Evolutionary conservation across 192 early-diverging fungal genomes (phyloP).

Genomic region (Linnemannia schmuckeri): DNA sequence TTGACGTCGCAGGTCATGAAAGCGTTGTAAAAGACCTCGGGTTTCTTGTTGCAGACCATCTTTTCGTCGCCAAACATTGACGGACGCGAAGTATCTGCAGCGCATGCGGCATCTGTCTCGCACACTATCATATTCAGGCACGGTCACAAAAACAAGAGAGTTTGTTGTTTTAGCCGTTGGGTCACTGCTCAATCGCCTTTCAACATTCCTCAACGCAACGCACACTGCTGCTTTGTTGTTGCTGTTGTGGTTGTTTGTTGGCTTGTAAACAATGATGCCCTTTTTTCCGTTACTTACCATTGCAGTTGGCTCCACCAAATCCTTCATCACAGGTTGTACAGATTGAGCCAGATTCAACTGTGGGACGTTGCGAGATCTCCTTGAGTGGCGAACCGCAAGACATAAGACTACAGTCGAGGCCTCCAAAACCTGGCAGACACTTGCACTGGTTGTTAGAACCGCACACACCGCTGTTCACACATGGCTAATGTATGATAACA

Average conservation of each 20-base stretch:
- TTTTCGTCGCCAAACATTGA: conserved; percentile 49
- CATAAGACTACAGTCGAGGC: conserved; percentile 35
- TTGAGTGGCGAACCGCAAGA: conserved; percentile 37
- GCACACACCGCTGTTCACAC: conserved; percentile 41
- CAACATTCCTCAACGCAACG: neutral
- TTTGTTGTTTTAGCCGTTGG: neutral
- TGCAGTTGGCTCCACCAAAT: conserved; percentile 71
- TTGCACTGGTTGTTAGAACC: conserved; percentile 3
- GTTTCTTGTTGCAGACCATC: conserved; percentile 65
- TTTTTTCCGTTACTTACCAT: conserved; percentile 34
- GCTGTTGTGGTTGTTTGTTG: neutral
- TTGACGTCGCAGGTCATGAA: conserved; percentile 59
- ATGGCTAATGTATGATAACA: conserved; percentile 8
- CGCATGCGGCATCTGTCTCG: conserved; percentile 59
- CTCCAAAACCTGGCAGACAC: conserved; percentile 43
- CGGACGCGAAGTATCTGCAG: conserved; percentile 17
- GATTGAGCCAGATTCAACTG: neutral
- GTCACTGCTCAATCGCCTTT: neutral
- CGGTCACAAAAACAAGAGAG: neutral
- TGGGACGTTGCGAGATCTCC: conserved; percentile 25
- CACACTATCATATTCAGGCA: conserved; percentile 29
- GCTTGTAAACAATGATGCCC: too few relatives aligned
- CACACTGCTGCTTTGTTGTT: neutral
- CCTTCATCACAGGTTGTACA: conserved; percentile 63
- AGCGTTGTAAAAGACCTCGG: conserved; percentile 56